phyloP scores from a whole-genome alignment of 2,329 filamentous ascomycete genomes.

The Juglanconis sp. region DNA sequence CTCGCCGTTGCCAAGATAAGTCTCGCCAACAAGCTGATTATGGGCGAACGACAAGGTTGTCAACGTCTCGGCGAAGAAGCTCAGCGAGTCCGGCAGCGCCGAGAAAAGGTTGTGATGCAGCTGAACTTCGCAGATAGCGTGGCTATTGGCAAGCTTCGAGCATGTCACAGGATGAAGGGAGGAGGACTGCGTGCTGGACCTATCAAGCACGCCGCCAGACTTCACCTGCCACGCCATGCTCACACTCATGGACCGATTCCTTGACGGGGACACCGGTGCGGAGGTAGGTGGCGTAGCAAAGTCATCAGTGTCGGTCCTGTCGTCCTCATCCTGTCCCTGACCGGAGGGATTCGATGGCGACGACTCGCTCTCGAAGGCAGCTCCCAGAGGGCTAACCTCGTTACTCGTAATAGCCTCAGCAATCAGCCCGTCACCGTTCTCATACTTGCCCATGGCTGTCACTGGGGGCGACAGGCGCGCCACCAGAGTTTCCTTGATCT shows the following conservation, averaged over 20 bases:
- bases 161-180: conserved; percentile 56
- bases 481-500: conserved; percentile 72
- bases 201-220: conserved; percentile 63
- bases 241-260: conserved; percentile 44
- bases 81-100: conserved; percentile 66
- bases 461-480: conserved; percentile 61
- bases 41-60: conserved; percentile 71
- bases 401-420: conserved; percentile 18
- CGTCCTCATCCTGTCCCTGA: conserved; percentile 39
- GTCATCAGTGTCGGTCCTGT: conserved; percentile 50
- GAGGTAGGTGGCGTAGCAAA: conserved; percentile 59
- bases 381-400: conserved; percentile 6
- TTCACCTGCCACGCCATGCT: conserved; percentile 54
- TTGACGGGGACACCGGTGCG: conserved; percentile 45
- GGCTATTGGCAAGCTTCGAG: conserved; percentile 52
- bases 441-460: conserved; percentile 33
- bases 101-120: conserved; percentile 76
- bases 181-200: conserved; percentile 63
- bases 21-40: conserved; percentile 65
- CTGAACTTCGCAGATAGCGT: conserved; percentile 55
- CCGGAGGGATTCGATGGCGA: background rate
- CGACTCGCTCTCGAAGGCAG: background rate
- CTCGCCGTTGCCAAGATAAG: conserved; percentile 56
- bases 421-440: conserved; percentile 6
- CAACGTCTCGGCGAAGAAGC: conserved; percentile 67